phyloP scores from a whole-genome alignment of 306 rosid species.

The Abrus precatorius region DNA sequence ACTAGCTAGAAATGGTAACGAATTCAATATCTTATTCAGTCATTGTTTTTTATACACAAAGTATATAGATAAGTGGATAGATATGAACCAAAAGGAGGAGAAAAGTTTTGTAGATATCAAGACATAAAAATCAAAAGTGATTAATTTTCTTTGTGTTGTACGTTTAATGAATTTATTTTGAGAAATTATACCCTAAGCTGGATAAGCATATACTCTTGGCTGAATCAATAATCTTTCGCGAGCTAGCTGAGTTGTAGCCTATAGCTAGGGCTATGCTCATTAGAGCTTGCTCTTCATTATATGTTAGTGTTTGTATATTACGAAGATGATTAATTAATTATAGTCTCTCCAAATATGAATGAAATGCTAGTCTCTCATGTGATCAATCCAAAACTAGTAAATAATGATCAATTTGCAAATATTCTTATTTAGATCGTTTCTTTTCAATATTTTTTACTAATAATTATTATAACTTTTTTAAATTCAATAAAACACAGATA shows the following conservation, averaged over 20 bases:
- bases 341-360: background rate
- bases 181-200: background rate
- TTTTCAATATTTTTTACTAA: background rate
- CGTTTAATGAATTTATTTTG: background rate
- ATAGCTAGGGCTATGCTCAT: background rate
- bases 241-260: conserved; percentile 14
- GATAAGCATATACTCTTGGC: background rate
- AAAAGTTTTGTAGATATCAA: background rate
- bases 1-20: background rate
- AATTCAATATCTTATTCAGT: too few relatives aligned
- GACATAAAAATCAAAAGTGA: background rate
- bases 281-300: background rate
- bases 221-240: background rate
- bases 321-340: conserved; percentile 7
- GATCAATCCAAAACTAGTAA: background rate
- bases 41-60: too few relatives aligned
- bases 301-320: background rate
- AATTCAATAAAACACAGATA: too few relatives aligned
- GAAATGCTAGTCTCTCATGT: background rate
- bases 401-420: conserved; percentile 21
- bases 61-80: too few relatives aligned
- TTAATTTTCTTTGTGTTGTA: background rate
- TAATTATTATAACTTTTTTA: too few relatives aligned
- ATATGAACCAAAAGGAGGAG: background rate
- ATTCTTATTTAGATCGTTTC: background rate